phyloP scores from a whole-genome alignment of 768 basidiomycete species.

The Rhizopogon vesiculosus region DNA sequence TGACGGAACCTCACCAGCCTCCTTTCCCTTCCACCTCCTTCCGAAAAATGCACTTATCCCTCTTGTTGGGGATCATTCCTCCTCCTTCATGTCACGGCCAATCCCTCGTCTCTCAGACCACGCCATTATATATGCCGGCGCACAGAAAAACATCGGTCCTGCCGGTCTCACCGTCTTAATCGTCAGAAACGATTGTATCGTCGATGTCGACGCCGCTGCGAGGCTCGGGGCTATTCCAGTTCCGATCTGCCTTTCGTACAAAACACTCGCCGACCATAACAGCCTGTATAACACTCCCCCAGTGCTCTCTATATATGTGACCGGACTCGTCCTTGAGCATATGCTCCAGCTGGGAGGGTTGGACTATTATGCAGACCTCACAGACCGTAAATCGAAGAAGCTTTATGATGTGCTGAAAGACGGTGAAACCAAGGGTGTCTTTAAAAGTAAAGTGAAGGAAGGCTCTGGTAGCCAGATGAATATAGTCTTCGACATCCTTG shows the following conservation, averaged over 20 bases:
- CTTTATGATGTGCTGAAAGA: constrained; percentile 70
- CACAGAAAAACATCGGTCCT: constrained; percentile 97
- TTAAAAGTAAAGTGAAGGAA: constrained; percentile 65
- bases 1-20: constrained; percentile 45
- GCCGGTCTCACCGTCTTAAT: constrained; percentile 91
- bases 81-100: constrained; percentile 93
- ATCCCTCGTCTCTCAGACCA: constrained; percentile 87
- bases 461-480: constrained; percentile 95
- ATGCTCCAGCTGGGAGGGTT: constrained; percentile 65
- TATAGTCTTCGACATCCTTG: constrained; percentile 75
- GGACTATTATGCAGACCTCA: constrained; percentile 57
- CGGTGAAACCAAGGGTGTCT: constrained; percentile 67
- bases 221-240: constrained; percentile 68
- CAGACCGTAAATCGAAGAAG: constrained; percentile 69
- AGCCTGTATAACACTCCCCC: constrained; percentile 93
- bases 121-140: constrained; percentile 93
- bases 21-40: constrained; percentile 83
- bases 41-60: constrained; percentile 57
- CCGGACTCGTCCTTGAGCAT: constrained; percentile 77
- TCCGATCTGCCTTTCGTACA: constrained; percentile 80
- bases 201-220: constrained; percentile 79
- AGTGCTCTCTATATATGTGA: constrained; percentile 86
- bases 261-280: constrained; percentile 66
- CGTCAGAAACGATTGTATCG: constrained; percentile 91
- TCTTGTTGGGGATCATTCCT: constrained; percentile 92